Evolutionary conservation across 108 stramenopile genomes (phyloP).

Genomic region (Schizochytrium sp.): DNA sequence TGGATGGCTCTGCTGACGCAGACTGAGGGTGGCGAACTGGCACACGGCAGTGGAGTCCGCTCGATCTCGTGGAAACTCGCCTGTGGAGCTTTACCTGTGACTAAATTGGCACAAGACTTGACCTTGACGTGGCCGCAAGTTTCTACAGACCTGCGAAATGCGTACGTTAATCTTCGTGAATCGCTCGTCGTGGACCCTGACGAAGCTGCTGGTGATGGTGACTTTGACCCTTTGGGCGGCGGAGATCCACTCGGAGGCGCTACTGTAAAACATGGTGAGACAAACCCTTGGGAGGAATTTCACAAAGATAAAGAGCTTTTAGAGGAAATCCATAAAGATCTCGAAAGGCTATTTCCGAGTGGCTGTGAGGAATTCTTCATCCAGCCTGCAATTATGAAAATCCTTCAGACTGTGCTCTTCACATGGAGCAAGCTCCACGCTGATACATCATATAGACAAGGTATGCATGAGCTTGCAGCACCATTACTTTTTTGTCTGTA

Average conservation of each 20-base stretch:
- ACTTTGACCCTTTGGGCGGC: background rate
- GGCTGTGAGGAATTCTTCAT: constrained; percentile 69
- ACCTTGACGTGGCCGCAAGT: background rate
- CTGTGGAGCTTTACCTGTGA: background rate
- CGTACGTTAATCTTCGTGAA: background rate
- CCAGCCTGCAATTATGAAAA: constrained; percentile 58
- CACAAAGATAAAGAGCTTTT: constrained; percentile 61
- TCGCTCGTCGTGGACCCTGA: constrained; percentile 36
- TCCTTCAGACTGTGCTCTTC: constrained; percentile 68
- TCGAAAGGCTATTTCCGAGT: constrained; percentile 67
- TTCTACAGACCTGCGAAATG: background rate
- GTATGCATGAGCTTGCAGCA: constrained; percentile 75
- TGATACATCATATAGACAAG: constrained; percentile 69
- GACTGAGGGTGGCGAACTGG: no score
- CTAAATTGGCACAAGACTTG: background rate
- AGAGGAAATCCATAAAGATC: constrained; percentile 65
- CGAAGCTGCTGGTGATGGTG: constrained; percentile 37
- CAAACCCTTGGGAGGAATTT: constrained; percentile 31
- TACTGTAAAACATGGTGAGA: background rate
- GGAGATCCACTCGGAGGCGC: constrained; percentile 12
- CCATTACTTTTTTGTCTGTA: constrained; percentile 65
- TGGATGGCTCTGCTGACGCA: no score
- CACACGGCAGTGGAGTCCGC: background rate
- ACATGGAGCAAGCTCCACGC: constrained; percentile 68
- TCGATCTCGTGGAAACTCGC: constrained; percentile 22